Base-by-base conservation (phyloP, 495 filamentous ascomycete genomes). In the Aspergillus coremiiformis region DNA sequence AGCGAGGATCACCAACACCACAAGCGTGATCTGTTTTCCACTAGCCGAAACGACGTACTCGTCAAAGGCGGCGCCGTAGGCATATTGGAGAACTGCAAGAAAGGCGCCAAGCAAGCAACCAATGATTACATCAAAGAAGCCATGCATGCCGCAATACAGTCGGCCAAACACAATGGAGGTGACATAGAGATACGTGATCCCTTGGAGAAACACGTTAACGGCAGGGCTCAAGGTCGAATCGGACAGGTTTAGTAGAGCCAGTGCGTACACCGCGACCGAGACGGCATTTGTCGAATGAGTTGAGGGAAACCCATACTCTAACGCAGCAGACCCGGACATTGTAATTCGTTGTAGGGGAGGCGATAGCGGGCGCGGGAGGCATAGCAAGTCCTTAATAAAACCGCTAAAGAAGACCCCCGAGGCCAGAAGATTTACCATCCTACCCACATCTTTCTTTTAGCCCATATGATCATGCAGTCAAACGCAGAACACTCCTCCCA, bases 101-200 rank as follows among this genome's bases (percentile, higher is more conserved):
- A 75, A 58, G 11, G 83, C 82, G 15, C 91, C 93, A 47, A 97
- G 75, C 17, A 80, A 54, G 45, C 81, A 86, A 2, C 93, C 93
- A 55, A 91, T 63, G 12, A 89, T 68, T 11, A 95, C 88, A 66
- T 98, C 93, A 35, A 95, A 72, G 69, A 98, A 93, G 30, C 93
- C 93, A 70, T 98, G 93, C 93, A 98, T 98, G 45, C 93, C 93
- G 63, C 93, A 97, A 70, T 97, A 97, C 20, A 98, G 70, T 41
- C 93, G 81, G 19, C 93, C 93, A 48, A 97, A 59, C 22, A 95
- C 75, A 56, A 98, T 96, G 20, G 91, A 95, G n/a, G 81, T 65
- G 10, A 87, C 89, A 61, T 97, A 98, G 47, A 85, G 78, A 66
- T 90, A 94, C 10, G 83, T 82, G 6, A 87, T 62, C 3, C 56